phyloP scores from a whole-genome alignment of 768 basidiomycete species.

The Multifurca ochricompacta region DNA sequence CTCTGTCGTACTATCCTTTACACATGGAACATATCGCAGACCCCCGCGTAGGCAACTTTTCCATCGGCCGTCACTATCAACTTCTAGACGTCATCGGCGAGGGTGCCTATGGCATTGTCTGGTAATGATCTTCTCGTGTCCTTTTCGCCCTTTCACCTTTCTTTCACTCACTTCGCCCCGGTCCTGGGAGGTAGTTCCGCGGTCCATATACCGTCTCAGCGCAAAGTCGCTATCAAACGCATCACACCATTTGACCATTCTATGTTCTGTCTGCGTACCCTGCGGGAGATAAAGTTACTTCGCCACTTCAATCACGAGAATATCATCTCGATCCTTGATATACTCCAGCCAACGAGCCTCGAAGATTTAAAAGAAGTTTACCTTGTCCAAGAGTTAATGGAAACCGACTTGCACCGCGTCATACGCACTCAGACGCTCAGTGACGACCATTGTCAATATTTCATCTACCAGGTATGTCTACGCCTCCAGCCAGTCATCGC shows the following conservation, averaged over 20 bases:
- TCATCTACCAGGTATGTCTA: slow-evolving; percentile 78
- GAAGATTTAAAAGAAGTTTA: slow-evolving; percentile 83
- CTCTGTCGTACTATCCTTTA: not conserved
- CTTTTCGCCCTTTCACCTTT: not conserved
- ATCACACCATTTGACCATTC: slow-evolving; percentile 94
- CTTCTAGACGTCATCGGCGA: slow-evolving; percentile 84
- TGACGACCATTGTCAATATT: slow-evolving; percentile 96
- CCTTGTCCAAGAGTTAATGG: slow-evolving; percentile 72
- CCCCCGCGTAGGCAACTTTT: slow-evolving; percentile 23
- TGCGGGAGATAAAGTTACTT: slow-evolving; percentile 90
- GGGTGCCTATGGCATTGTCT: slow-evolving; percentile 93
- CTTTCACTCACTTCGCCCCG: slow-evolving; percentile 10
- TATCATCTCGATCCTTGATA: slow-evolving; percentile 94
- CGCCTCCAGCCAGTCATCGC: slow-evolving; percentile 3
- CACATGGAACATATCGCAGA: slow-evolving; percentile 26
- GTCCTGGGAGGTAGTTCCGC: slow-evolving; percentile 46
- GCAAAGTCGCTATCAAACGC: slow-evolving; percentile 96
- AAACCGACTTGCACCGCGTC: slow-evolving; percentile 94
- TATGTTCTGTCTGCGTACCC: slow-evolving; percentile 89
- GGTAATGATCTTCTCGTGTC: slow-evolving; percentile 29
- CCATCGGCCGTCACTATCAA: slow-evolving; percentile 65
- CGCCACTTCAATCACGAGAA: slow-evolving; percentile 81
- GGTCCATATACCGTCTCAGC: slow-evolving; percentile 74
- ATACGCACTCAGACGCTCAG: slow-evolving; percentile 90
- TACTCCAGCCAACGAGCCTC: slow-evolving; percentile 67